Percentiles rank a stretch among this genome's conserved stretches.
These are phyloP conservation scores for Thielaviopsis populi DNA, from an alignment of 2,329 filamentous ascomycete species.

Conservation along the genomic window DNA sequence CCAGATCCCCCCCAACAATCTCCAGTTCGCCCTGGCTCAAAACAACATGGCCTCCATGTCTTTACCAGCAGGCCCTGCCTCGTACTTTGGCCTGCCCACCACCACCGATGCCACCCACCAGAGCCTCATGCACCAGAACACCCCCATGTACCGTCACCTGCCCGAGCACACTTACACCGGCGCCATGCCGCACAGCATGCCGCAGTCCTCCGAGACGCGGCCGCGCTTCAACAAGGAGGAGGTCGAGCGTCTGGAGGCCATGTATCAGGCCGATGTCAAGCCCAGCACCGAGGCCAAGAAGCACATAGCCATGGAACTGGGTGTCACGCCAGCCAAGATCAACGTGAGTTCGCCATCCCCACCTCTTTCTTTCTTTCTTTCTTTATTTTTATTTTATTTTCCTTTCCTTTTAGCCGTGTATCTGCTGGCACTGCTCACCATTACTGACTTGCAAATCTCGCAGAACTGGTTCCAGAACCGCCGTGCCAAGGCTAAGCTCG, in stretches of 20 bases:
- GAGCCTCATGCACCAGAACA: neutral
- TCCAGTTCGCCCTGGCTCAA: neutral
- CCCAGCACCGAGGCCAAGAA: conserved; percentile 48
- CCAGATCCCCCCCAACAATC: neutral
- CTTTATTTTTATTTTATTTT: neutral
- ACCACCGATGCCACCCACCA: neutral
- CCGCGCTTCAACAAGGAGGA: conserved; percentile 43
- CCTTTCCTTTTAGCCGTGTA: neutral
- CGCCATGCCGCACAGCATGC: neutral
- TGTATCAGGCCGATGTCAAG: conserved; percentile 50
- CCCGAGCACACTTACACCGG: neutral
- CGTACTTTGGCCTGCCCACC: neutral
- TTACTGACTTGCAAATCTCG: neutral
- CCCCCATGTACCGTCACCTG: neutral
- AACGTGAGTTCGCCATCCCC: conserved; percentile 36
- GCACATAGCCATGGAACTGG: conserved; percentile 44
- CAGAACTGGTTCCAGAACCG: conserved; percentile 58
- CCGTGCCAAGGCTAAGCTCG: conserved; percentile 49
- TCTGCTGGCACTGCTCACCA: neutral
- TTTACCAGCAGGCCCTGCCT: neutral
- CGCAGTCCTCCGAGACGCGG: conserved; percentile 31
- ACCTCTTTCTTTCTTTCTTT: neutral
- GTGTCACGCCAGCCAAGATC: conserved; percentile 47
- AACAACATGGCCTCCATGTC: conserved; percentile 7
- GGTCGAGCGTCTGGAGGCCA: conserved; percentile 42